A percentile compares a stretch with the other conserved stretches of the same genome.
Conservation (phyloP, 2,329 filamentous ascomycete genomes). For the Decorospora gaudefroyi region DNA sequence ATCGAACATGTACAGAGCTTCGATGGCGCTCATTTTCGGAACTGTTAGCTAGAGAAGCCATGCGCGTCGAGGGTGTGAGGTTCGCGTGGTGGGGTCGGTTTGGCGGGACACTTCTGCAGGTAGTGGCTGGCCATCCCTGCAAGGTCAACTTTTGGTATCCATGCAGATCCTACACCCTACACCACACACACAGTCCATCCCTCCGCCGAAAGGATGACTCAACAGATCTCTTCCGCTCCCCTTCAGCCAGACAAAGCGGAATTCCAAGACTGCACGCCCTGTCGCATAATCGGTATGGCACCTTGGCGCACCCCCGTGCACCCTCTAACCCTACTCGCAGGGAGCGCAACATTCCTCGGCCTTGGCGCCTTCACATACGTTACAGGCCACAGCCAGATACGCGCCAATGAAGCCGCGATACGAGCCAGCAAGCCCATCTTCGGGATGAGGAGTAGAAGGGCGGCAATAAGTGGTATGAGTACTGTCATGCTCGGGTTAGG, state of each 20-base stretch:
- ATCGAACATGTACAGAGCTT: slow-evolving; percentile 96
- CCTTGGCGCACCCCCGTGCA: background rate
- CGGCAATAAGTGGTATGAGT: slow-evolving; percentile 49
- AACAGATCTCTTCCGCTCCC: slow-evolving; percentile 21
- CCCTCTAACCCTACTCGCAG: slow-evolving; percentile 27
- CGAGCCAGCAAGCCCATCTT: slow-evolving; percentile 49
- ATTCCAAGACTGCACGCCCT: slow-evolving; percentile 69
- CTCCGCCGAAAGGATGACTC: too few species aligned
- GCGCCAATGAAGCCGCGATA: slow-evolving; percentile 49
- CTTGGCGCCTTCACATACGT: slow-evolving; percentile 54
- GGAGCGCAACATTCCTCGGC: slow-evolving; percentile 52
- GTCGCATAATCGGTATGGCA: slow-evolving; percentile 67
- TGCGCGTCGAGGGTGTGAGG: slow-evolving; percentile 18
- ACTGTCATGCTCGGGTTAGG: slow-evolving; percentile 52
- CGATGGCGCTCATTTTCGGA: slow-evolving; percentile 68
- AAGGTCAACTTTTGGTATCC: too few species aligned
- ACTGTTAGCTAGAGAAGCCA: slow-evolving; percentile 22
- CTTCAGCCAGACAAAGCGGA: slow-evolving; percentile 41
- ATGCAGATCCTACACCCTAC: slow-evolving; percentile 1
- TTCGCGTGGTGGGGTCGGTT: slow-evolving; percentile 24
- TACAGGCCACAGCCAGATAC: slow-evolving; percentile 53
- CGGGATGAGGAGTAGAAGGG: slow-evolving; percentile 48
- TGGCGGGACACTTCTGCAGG: slow-evolving; percentile 27
- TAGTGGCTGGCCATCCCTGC: slow-evolving; percentile 10
- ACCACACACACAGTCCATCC: too few species aligned